These are phyloP conservation scores for Angophora floribunda DNA, from an alignment of 345 rosid species.

Conservation along the genomic window DNA sequence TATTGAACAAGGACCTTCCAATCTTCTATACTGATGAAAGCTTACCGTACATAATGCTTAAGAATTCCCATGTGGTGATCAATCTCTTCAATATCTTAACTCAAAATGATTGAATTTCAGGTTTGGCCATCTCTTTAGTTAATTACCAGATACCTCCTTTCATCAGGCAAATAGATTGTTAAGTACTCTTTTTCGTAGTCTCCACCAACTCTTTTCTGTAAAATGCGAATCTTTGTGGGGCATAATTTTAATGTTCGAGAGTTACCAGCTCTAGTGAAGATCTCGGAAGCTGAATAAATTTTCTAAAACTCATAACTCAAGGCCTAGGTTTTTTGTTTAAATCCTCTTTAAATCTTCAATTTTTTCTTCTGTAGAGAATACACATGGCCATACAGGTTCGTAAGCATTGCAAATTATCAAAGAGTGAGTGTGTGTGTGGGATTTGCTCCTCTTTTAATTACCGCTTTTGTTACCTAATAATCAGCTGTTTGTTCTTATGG, in stretches of 20 bases:
- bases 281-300: too few relatives aligned
- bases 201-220: too few relatives aligned
- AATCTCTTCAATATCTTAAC: background rate
- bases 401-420: background rate
- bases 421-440: background rate
- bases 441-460: background rate
- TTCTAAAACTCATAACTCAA: too few relatives aligned
- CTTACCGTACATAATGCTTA: background rate
- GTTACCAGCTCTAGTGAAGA: too few relatives aligned
- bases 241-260: too few relatives aligned
- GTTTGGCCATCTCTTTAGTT: too few relatives aligned
- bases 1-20: background rate
- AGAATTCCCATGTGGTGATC: background rate
- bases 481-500: background rate
- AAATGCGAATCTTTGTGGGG: too few relatives aligned
- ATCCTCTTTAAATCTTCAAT: background rate
- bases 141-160: too few relatives aligned
- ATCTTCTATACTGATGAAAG: background rate
- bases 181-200: too few relatives aligned
- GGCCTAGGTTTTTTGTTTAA: background rate
- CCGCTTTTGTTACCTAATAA: background rate
- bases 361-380: background rate
- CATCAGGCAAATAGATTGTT: too few relatives aligned
- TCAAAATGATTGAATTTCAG: too few relatives aligned
- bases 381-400: background rate